Percentiles rank a stretch among this genome's conserved stretches.
Conservation (phyloP, 441 rosid species). For the Arabidopsis hybrid region DNA sequence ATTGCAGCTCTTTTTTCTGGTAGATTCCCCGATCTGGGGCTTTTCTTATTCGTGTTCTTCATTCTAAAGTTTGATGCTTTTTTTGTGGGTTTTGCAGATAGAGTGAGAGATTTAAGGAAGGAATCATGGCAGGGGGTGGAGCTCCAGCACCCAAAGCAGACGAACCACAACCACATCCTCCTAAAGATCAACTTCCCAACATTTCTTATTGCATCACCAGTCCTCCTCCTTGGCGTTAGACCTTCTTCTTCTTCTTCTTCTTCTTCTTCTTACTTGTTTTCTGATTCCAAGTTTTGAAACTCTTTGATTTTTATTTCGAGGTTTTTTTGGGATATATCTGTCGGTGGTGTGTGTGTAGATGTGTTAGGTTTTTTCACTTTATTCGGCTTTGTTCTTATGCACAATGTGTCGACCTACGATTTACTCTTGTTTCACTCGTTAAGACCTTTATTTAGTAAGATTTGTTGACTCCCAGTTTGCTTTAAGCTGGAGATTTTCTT, state of each 20-base stretch:
- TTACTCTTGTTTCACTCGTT: background rate
- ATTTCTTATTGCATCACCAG: conserved; percentile 87
- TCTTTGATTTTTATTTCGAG: background rate
- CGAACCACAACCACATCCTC: conserved; percentile 86
- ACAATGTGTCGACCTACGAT: background rate
- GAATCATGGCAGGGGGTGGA: conserved; percentile 78
- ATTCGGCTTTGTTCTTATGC: background rate
- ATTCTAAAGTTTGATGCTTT: background rate
- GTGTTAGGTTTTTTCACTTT: conserved; percentile 9
- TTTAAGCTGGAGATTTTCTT: background rate
- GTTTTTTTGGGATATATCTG: background rate
- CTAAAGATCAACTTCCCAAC: conserved; percentile 88
- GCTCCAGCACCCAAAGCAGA: conserved; percentile 58
- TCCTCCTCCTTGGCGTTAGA: conserved; percentile 98
- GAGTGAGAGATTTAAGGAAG: conserved; percentile 36
- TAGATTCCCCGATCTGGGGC: conserved; percentile 43
- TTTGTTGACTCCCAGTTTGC: background rate
- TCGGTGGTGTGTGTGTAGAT: conserved; percentile 14
- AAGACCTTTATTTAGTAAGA: background rate
- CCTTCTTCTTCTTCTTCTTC: conserved; percentile 9
- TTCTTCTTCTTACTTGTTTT: background rate
- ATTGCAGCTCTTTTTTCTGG: conserved; percentile 25
- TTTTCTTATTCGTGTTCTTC: background rate
- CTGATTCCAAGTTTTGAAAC: background rate
- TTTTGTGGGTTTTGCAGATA: conserved; percentile 17